Evolutionary conservation across 768 basidiomycete species (phyloP).

Genomic region (Boletus rex-veris): DNA sequence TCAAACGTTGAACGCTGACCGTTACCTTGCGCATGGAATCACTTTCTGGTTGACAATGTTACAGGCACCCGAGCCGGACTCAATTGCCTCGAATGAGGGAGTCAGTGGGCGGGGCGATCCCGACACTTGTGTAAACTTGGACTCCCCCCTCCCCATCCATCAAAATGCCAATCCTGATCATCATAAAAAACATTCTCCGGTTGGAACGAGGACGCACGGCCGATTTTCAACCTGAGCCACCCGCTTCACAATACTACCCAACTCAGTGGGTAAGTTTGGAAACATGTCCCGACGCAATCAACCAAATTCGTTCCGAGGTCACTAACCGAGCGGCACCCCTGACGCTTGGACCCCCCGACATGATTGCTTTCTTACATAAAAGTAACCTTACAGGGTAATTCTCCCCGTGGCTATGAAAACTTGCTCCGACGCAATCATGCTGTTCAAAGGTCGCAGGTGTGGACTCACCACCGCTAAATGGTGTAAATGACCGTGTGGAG

Average conservation of each 20-base stretch:
- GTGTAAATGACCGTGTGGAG: conserved; percentile 18
- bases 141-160: neutral
- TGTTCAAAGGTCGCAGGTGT: conserved; percentile 11
- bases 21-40: too few relatives aligned
- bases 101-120: too few relatives aligned
- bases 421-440: conserved; percentile 27
- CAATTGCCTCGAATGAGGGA: too few relatives aligned
- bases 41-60: too few relatives aligned
- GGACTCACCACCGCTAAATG: neutral
- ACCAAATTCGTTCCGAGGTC: neutral
- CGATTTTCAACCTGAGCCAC: too few relatives aligned
- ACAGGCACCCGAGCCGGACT: too few relatives aligned
- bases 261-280: conserved; percentile 10
- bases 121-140: neutral
- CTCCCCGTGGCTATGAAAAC: conserved; percentile 3
- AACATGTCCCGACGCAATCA: conserved; percentile 25
- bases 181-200: neutral
- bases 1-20: too few relatives aligned
- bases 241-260: too few relatives aligned
- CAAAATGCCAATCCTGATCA: neutral
- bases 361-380: conserved; percentile 17
- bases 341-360: conserved; percentile 12
- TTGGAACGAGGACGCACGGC: too few relatives aligned
- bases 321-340: conserved; percentile 22
- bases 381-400: conserved; percentile 18